A percentile compares a stretch with the other conserved stretches of the same genome.
These are phyloP conservation scores for Colletotrichum destructivum DNA, from an alignment of 2,329 filamentous ascomycete species.

Conservation along the genomic window DNA sequence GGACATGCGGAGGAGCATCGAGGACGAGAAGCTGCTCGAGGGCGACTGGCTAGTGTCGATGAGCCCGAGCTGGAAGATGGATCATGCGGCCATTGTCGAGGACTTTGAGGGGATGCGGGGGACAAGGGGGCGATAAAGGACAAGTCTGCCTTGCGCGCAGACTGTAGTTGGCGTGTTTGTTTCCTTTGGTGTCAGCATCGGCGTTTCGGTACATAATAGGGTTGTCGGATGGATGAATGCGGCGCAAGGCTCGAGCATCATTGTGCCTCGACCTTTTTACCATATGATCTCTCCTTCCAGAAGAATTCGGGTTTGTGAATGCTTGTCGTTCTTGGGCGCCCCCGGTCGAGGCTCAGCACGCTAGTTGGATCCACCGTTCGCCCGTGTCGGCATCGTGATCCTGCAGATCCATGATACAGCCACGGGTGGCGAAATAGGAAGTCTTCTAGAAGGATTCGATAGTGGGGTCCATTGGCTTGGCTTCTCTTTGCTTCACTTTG, in stretches of 20 bases:
- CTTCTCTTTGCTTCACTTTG: not conserved
- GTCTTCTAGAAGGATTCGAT: slow-evolving; percentile 37
- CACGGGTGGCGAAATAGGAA: slow-evolving; percentile 37
- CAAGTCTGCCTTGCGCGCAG: not conserved
- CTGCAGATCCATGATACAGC: not conserved
- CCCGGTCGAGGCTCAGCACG: not conserved
- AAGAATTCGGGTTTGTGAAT: not conserved
- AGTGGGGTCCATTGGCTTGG: slow-evolving; percentile 2
- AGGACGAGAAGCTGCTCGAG: slow-evolving; percentile 36
- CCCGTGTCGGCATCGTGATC: not conserved
- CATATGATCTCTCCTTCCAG: not conserved
- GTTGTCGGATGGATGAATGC: not conserved
- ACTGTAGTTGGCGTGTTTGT: not conserved
- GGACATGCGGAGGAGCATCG: slow-evolving; percentile 30
- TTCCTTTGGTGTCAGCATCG: slow-evolving; percentile 6
- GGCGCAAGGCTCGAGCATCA: slow-evolving; percentile 1
- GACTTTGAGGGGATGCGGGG: slow-evolving; percentile 41
- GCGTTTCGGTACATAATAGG: slow-evolving; percentile 14
- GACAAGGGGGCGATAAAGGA: slow-evolving; percentile 1
- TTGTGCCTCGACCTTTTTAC: not conserved
- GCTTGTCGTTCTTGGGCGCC: not conserved
- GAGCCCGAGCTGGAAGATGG: slow-evolving; percentile 33
- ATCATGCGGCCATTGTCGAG: slow-evolving; percentile 38
- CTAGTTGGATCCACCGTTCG: not conserved
- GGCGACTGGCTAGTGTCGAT: slow-evolving; percentile 42